These are phyloP conservation scores for Celoporthe dispersa DNA, from an alignment of 2,329 filamentous ascomycete genomes.

Conservation along the genomic window DNA sequence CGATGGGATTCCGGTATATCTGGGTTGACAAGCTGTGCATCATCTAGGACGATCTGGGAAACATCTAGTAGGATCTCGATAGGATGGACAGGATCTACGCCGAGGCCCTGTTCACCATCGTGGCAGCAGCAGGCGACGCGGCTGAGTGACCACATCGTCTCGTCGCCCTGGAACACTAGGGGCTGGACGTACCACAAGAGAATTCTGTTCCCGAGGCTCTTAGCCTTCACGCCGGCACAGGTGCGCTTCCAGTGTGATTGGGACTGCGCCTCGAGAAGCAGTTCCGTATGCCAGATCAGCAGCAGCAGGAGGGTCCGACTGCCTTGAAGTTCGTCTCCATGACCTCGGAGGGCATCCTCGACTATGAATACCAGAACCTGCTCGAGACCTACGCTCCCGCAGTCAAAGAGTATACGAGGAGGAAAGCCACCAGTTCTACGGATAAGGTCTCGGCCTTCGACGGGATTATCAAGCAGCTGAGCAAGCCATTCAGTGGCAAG, in stretches of 20 bases:
- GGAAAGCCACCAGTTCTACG: conserved; percentile 10
- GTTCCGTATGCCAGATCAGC: background rate
- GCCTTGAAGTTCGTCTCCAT: conserved; percentile 1
- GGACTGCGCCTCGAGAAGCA: conserved; percentile 21
- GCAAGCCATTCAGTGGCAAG: conserved; percentile 4
- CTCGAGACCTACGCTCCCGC: conserved; percentile 20
- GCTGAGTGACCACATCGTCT: conserved; percentile 15
- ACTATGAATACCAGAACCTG: conserved; percentile 15
- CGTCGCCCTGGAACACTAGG: conserved; percentile 20
- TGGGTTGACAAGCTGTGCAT: conserved; percentile 26
- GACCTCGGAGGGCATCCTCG: conserved; percentile 10
- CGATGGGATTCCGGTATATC: conserved; percentile 17
- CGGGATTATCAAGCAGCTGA: conserved; percentile 19
- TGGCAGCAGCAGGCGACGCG: conserved; percentile 18
- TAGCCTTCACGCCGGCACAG: conserved; percentile 17
- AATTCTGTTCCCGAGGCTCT: conserved; percentile 7
- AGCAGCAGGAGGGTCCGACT: background rate
- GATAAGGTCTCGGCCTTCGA: conserved; percentile 21
- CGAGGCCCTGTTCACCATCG: conserved; percentile 23
- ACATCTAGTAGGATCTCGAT: conserved; percentile 11
- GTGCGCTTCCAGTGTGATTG: conserved; percentile 19
- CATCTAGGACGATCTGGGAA: conserved; percentile 19
- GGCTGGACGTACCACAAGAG: conserved; percentile 27
- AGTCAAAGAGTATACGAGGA: conserved; percentile 20
- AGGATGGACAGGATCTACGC: conserved; percentile 23